Conservation (phyloP, 1,284 basidiomycete species). For the Pseudozyma tsukubaensis region DNA sequence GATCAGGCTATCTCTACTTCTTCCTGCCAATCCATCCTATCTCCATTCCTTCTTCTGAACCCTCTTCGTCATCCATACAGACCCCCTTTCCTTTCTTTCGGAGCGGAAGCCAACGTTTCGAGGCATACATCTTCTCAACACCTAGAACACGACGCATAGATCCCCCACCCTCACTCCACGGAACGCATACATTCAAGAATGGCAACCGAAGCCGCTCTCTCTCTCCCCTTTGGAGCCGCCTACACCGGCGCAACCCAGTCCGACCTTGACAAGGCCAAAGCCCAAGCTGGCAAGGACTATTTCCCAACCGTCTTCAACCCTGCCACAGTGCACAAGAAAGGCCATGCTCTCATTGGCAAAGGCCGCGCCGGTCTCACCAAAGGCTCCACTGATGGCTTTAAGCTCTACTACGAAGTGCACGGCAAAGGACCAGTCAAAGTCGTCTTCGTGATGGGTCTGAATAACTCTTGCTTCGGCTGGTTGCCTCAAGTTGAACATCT, state of each 20-base stretch:
- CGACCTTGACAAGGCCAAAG: slow-evolving; percentile 38
- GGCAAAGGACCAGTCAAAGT: slow-evolving; percentile 59
- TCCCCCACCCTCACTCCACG: neutral
- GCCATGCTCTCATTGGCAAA: slow-evolving; percentile 35
- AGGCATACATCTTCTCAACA: slow-evolving; percentile 6
- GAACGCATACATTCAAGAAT: slow-evolving; percentile 10
- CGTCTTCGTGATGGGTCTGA: slow-evolving; percentile 68
- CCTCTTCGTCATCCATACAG: too few species aligned
- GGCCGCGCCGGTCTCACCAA: slow-evolving; percentile 18
- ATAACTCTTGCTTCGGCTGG: slow-evolving; percentile 69
- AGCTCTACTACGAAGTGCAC: slow-evolving; percentile 68
- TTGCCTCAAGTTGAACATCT: slow-evolving; percentile 69
- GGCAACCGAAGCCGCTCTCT: slow-evolving; percentile 43
- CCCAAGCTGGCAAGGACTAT: slow-evolving; percentile 39
- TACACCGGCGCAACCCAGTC: slow-evolving; percentile 57
- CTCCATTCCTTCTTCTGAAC: too few species aligned
- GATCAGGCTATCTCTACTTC: too few species aligned
- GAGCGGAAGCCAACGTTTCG: neutral
- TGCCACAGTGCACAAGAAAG: slow-evolving; percentile 45
- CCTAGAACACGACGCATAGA: neutral
- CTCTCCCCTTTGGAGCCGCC: slow-evolving; percentile 60
- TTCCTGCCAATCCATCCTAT: too few species aligned
- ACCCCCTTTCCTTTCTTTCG: too few species aligned
- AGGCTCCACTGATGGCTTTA: slow-evolving; percentile 41
- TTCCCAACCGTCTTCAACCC: slow-evolving; percentile 64